Percentiles rank a stretch among this genome's conserved stretches.
Conservation (phyloP, 805 yeast species). For the Ogataea wickerhamii region DNA sequence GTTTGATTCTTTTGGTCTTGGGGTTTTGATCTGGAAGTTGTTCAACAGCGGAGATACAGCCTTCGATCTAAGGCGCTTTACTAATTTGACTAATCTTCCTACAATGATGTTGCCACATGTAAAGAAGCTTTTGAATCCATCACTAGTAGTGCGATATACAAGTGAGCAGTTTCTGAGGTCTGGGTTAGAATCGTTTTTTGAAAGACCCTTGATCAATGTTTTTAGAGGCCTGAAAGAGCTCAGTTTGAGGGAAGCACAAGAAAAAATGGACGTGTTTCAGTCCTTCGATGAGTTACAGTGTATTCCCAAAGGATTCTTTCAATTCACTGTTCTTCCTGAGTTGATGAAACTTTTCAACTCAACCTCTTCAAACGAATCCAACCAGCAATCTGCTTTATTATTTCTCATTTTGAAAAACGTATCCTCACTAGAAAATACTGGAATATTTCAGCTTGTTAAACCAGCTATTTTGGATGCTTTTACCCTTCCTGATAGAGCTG, state of each 20-base stretch:
- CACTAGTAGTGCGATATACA: conserved; percentile 38
- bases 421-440: conserved; percentile 27
- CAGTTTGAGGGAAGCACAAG: conserved; percentile 48
- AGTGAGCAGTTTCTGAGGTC: conserved; percentile 34
- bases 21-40: conserved; percentile 48
- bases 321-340: conserved; percentile 68
- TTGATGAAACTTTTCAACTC: conserved; percentile 43
- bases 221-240: conserved; percentile 54
- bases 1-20: conserved; percentile 64
- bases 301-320: conserved; percentile 46
- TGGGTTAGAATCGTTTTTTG: conserved; percentile 32
- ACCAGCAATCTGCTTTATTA: conserved; percentile 32
- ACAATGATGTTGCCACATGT: conserved; percentile 33
- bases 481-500: conserved; percentile 66
- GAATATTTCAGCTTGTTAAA: conserved; percentile 42
- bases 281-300: conserved; percentile 39
- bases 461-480: conserved; percentile 66
- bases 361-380: conserved; percentile 19
- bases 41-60: conserved; percentile 31
- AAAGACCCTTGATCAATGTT: conserved; percentile 48
- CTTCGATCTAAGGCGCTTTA: conserved; percentile 8
- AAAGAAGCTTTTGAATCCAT: conserved; percentile 38
- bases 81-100: conserved; percentile 32
- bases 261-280: conserved; percentile 47
- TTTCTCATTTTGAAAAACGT: conserved; percentile 38